Conservation (phyloP, 805 yeast species). For the Candida hungchunana region DNA sequence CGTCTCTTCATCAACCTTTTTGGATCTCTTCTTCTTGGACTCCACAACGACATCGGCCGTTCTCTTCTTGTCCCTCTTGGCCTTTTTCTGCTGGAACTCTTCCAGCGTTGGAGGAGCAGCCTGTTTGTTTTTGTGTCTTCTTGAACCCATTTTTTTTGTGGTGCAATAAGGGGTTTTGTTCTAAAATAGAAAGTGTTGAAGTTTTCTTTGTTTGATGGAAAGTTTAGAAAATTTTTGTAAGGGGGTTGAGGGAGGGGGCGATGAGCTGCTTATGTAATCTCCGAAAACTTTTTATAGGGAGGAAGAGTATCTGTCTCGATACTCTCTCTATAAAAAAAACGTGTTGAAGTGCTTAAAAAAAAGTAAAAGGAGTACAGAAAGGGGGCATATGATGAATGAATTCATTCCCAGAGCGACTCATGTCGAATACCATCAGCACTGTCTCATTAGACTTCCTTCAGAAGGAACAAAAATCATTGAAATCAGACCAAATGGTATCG, state of each 20-base stretch:
- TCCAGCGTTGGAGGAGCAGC: slow-evolving; percentile 88
- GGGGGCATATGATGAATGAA: background rate
- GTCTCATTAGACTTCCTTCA: slow-evolving; percentile 78
- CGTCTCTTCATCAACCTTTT: slow-evolving; percentile 26
- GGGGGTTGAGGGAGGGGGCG: too few species aligned
- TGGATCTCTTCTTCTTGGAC: slow-evolving; percentile 17
- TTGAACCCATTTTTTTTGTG: slow-evolving; percentile 60
- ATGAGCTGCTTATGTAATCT: slow-evolving; percentile 6
- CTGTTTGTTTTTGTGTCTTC: slow-evolving; percentile 90
- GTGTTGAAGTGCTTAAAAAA: too few species aligned
- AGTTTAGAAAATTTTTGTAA: too few species aligned
- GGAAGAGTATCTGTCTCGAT: too few species aligned
- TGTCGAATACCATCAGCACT: slow-evolving; percentile 26
- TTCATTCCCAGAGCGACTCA: slow-evolving; percentile 18
- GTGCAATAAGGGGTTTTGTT: background rate
- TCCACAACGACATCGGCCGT: slow-evolving; percentile 2
- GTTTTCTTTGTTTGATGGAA: background rate
- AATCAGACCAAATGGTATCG: slow-evolving; percentile 51
- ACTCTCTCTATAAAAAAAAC: background rate
- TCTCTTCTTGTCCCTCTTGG: slow-evolving; percentile 20
- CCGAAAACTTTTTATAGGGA: too few species aligned
- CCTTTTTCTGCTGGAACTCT: slow-evolving; percentile 57
- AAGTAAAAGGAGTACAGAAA: background rate
- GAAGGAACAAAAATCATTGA: slow-evolving; percentile 72
- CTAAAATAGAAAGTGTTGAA: background rate